A percentile compares a stretch with the other conserved stretches of the same genome.
Conservation (phyloP, 768 basidiomycete species). For the Holtermanniella nyarrowii region DNA sequence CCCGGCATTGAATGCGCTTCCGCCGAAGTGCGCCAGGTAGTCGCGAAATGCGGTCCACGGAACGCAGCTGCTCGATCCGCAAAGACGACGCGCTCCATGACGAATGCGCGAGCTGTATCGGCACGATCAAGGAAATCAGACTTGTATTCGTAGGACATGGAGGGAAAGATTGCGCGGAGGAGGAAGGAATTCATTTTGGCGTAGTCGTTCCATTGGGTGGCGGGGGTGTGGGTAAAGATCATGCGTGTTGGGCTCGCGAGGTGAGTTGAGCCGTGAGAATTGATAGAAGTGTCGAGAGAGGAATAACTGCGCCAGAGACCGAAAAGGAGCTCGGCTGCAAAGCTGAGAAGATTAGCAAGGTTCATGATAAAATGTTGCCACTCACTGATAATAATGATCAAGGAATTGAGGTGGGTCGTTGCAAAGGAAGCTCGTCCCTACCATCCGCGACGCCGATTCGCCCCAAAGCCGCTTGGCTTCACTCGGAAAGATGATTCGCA, state of each 20-base stretch:
- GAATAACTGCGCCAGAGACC: conserved; percentile 88
- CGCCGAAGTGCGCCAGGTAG: conserved; percentile 66
- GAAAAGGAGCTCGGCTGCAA: conserved; percentile 81
- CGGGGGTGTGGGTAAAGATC: conserved; percentile 63
- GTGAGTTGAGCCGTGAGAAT: conserved; percentile 54
- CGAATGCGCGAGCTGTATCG: conserved; percentile 56
- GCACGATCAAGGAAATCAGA: conserved; percentile 76
- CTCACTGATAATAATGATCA: conserved; percentile 75
- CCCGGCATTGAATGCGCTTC: conserved; percentile 66
- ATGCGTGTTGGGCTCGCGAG: conserved; percentile 67
- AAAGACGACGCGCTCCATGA: conserved; percentile 78
- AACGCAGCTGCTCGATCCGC: conserved; percentile 80
- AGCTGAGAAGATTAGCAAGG: conserved; percentile 34
- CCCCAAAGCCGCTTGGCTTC: conserved; percentile 64
- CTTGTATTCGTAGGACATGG: conserved; percentile 64
- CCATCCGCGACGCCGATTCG: conserved; percentile 58
- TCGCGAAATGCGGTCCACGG: conserved; percentile 54
- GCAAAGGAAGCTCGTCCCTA: conserved; percentile 68
- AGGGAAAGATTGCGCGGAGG: conserved; percentile 68
- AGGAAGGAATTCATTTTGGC: conserved; percentile 85
- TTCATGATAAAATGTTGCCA: not conserved
- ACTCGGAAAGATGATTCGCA: conserved; percentile 60
- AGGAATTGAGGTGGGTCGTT: conserved; percentile 81
- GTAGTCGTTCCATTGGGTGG: conserved; percentile 80
- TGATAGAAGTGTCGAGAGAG: conserved; percentile 62